Base-by-base conservation (phyloP, 2,329 filamentous ascomycete species). In the Sporothrix sp. region DNA sequence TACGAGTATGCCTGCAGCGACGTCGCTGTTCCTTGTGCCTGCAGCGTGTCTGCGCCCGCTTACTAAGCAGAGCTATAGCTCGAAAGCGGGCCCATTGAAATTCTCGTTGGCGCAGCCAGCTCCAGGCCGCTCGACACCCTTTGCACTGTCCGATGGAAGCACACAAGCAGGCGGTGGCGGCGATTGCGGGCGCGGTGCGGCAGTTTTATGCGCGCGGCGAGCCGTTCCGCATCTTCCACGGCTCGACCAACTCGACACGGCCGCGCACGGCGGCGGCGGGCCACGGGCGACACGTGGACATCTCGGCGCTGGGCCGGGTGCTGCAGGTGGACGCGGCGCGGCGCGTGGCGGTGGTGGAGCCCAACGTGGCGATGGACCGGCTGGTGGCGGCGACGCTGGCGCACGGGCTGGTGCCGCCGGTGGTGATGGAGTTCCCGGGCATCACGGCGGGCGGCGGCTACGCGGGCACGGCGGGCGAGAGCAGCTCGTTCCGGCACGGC, bases 391-490 rank as follows among this genome's bases (percentile, higher is more conserved):
- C 71, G 23, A 86, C 82, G 1, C 68, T 87, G 36, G 68, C 69
- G n/a, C 70, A 84, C 60, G 79, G 79, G 23, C 72, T 87, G 3
- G 72, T 87, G 3, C 83, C 84, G 0, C 82, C 81, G 2, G 79
- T 87, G 3, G 82, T 87, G 21, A 85, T 85, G 79, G 84, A 87
- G 63, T 87, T 87, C 58, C 83, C 82, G 0, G 84, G 83, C 30
- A 87, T 87, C 64, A 87, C 84, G 0, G 81, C 79, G 2, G 84
- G 84, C 21, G 84, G 84, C 35, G 83, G 82, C 4, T 87, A 78
- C 62, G 79, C 82, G 1, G 84, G 84, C 9, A 85, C 82, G 0
- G 79, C 81, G 0, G 84, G 83, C 23, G 84, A 88, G 69, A 84
- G 79, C 66, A 79, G 74, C 56, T 80, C 75, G 16, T 88, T 87